Conservation (phyloP, 306 rosid species). For the Castanea mollissima region DNA sequence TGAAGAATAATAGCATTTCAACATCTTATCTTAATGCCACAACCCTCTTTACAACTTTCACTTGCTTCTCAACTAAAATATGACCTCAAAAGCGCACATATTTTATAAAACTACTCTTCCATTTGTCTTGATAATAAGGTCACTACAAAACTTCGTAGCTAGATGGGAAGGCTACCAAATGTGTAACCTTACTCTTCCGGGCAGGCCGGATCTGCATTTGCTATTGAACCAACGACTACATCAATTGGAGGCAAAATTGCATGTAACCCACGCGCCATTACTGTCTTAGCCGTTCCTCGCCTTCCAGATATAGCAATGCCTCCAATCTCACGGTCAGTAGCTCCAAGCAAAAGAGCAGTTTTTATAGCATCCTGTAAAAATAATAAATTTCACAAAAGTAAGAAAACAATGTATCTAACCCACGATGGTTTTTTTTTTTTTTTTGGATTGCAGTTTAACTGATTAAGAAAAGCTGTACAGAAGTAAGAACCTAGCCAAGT, state of each 20-base stretch:
- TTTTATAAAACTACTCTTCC: neutral
- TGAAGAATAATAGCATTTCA: neutral
- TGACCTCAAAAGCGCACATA: neutral
- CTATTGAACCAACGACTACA: slow-evolving; percentile 73
- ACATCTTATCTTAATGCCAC: neutral
- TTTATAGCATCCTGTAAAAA: slow-evolving; percentile 82
- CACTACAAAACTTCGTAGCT: neutral
- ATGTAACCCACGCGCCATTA: slow-evolving; percentile 93
- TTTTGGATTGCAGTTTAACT: neutral
- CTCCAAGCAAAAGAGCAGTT: slow-evolving; percentile 93
- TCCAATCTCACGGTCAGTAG: slow-evolving; percentile 79
- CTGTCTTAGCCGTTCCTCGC: slow-evolving; percentile 94
- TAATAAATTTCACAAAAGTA: slow-evolving; percentile 2
- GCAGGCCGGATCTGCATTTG: slow-evolving; percentile 87
- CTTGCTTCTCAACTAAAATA: neutral
- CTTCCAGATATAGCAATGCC: slow-evolving; percentile 92
- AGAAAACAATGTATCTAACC: neutral
- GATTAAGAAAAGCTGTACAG: neutral
- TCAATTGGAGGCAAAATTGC: slow-evolving; percentile 94
- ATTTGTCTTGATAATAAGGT: neutral
- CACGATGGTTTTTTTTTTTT: neutral
- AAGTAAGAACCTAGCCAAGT: neutral
- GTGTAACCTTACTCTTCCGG: slow-evolving; percentile 82
- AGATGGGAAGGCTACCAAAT: neutral
- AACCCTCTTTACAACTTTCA: neutral